Conservation (phyloP, 2,329 filamentous ascomycete species). For the Colletotrichum noveboracense region DNA sequence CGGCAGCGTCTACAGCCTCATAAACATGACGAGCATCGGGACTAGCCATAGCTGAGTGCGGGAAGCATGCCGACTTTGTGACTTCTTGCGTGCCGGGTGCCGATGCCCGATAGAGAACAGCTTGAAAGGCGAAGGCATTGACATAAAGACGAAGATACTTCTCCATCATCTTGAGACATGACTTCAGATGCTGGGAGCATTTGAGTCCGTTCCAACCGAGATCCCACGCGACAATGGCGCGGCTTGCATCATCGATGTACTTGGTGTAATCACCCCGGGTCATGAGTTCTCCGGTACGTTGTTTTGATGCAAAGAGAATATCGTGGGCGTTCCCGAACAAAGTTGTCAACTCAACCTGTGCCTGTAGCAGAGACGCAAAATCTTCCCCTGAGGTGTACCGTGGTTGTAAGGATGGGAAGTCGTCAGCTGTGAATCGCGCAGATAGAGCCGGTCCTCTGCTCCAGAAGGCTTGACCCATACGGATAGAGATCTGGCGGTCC, state of each 20-base stretch:
- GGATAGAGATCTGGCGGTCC: slow-evolving; percentile 71
- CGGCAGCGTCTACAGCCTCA: slow-evolving; percentile 68
- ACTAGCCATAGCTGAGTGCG: slow-evolving; percentile 56
- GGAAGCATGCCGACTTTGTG: slow-evolving; percentile 47
- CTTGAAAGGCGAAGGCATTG: slow-evolving; percentile 78
- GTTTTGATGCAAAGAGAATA: slow-evolving; percentile 20
- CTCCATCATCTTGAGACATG: slow-evolving; percentile 71
- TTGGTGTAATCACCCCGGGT: slow-evolving; percentile 16
- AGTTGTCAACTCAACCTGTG: slow-evolving; percentile 72
- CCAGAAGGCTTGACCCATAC: slow-evolving; percentile 76
- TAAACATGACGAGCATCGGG: slow-evolving; percentile 71
- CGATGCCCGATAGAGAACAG: slow-evolving; percentile 59
- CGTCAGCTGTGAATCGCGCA: slow-evolving; percentile 66
- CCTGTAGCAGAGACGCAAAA: slow-evolving; percentile 72
- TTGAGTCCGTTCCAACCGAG: background rate
- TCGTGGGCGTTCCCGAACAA: slow-evolving; percentile 38
- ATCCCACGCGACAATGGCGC: slow-evolving; percentile 2
- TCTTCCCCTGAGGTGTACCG: slow-evolving; percentile 65
- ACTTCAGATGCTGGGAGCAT: slow-evolving; percentile 69
- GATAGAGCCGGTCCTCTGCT: slow-evolving; percentile 72
- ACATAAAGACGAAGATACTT: slow-evolving; percentile 76
- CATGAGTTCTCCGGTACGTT: slow-evolving; percentile 14
- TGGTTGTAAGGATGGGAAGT: slow-evolving; percentile 71
- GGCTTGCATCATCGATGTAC: slow-evolving; percentile 16
- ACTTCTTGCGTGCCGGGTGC: slow-evolving; percentile 35